These are phyloP conservation scores for Lecanosticta acicola DNA, from an alignment of 2,329 filamentous ascomycete genomes.

Conservation along the genomic window DNA sequence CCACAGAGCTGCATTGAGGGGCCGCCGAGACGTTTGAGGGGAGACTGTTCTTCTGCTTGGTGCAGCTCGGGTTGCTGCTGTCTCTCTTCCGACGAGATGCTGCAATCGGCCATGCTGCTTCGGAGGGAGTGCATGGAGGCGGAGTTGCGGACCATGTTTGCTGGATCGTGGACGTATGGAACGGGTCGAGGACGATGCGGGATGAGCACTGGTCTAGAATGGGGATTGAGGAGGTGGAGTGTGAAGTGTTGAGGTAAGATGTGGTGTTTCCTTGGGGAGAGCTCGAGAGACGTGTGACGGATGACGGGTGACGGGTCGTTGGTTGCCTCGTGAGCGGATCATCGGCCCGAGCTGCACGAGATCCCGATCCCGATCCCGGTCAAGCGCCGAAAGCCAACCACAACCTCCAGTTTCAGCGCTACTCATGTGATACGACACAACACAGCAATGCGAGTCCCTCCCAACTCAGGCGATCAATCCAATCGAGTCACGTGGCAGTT, in stretches of 20 bases:
- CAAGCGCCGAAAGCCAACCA: neutral
- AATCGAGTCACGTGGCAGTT: too few relatives aligned
- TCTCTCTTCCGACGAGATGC: conserved; percentile 4
- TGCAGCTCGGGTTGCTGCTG: neutral
- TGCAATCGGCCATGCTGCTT: conserved; percentile 18
- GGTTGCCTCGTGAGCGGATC: neutral
- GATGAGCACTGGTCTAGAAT: neutral
- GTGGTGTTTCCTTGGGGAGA: neutral
- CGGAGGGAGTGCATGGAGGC: conserved; percentile 26
- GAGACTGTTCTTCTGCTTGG: neutral
- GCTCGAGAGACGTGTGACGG: neutral
- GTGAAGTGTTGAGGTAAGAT: neutral
- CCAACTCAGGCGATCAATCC: too few relatives aligned
- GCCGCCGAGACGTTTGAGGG: conserved; percentile 4
- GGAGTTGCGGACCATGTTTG: conserved; percentile 27
- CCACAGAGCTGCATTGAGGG: conserved; percentile 15
- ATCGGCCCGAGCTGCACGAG: neutral
- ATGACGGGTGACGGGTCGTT: neutral
- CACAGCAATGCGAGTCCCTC: too few relatives aligned
- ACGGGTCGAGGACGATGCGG: too few relatives aligned
- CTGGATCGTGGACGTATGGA: neutral
- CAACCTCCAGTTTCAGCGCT: neutral
- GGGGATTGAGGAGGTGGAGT: neutral
- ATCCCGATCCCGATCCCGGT: neutral
- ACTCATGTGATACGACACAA: conserved; percentile 1